Evolutionary conservation across 495 filamentous ascomycete species (phyloP).

Genomic region (Penicillium tannophilum): DNA sequence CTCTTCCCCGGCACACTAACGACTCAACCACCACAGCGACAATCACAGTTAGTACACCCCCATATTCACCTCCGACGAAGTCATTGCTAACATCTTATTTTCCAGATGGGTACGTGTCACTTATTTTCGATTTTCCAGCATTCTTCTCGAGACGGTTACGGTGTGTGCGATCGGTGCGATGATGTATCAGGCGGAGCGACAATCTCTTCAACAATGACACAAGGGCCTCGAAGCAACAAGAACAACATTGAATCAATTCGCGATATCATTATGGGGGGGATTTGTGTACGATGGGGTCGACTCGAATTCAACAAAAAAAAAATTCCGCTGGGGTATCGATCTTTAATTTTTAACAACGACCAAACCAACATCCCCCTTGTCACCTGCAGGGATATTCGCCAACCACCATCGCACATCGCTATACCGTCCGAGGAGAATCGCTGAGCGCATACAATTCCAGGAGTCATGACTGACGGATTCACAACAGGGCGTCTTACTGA

Average conservation of each 20-base stretch:
- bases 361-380: constrained; percentile 1
- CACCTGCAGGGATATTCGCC: constrained; percentile 9
- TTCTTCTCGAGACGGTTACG: constrained; percentile 35
- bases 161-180: constrained; percentile 30
- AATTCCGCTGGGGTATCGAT: constrained; percentile 6
- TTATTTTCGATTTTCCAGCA: constrained; percentile 25
- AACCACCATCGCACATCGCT: constrained; percentile 28
- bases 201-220: constrained; percentile 12
- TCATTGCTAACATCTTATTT: constrained; percentile 37
- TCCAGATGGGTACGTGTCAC: constrained; percentile 58
- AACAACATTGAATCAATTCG: background rate
- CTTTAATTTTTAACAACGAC: constrained; percentile 24
- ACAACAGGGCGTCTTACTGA: constrained; percentile 91
- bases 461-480: constrained; percentile 38
- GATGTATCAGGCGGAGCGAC: constrained; percentile 21
- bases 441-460: constrained; percentile 9
- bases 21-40: constrained; percentile 57
- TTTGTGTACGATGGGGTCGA: background rate
- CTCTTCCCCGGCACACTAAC: constrained; percentile 40
- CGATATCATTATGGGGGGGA: background rate
- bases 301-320: background rate
- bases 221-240: background rate
- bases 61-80: constrained; percentile 12
- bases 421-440: constrained; percentile 20
- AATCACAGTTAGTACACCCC: constrained; percentile 54